Conservation (phyloP, 2,329 filamentous ascomycete genomes). For the Fusarium temperatum region DNA sequence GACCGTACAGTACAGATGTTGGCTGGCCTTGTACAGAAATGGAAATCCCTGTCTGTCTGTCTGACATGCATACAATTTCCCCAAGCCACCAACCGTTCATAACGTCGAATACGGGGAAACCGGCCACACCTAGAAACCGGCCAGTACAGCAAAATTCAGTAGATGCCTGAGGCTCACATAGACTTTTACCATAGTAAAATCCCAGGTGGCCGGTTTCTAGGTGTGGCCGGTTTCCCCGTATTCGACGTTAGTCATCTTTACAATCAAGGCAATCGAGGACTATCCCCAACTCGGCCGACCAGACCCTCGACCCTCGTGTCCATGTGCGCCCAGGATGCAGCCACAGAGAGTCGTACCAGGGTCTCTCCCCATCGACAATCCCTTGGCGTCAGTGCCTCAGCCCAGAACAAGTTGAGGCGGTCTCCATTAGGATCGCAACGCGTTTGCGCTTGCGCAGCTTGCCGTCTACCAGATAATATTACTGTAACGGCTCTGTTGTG, state of each 20-base stretch:
- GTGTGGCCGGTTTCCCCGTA: too few species aligned
- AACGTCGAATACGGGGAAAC: too few species aligned
- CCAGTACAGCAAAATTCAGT: too few species aligned
- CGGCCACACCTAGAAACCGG: too few species aligned
- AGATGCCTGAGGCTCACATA: too few species aligned
- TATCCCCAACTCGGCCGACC: slow-evolving; percentile 35
- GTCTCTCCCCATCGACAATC: slow-evolving; percentile 11
- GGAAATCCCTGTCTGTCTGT: slow-evolving; percentile 29
- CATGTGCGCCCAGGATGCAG: slow-evolving; percentile 35
- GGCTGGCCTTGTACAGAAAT: neutral
- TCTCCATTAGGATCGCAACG: slow-evolving; percentile 27
- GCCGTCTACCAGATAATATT: neutral
- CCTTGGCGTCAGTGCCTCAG: slow-evolving; percentile 27
- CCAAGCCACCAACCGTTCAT: slow-evolving; percentile 37
- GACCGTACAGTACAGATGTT: neutral
- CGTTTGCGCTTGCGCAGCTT: slow-evolving; percentile 38
- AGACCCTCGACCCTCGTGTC: slow-evolving; percentile 29
- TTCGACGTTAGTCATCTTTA: slow-evolving; percentile 27
- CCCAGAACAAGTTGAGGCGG: slow-evolving; percentile 14
- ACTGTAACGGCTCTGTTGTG: neutral
- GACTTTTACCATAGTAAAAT: too few species aligned
- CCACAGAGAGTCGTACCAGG: slow-evolving; percentile 26
- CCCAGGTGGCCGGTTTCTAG: too few species aligned
- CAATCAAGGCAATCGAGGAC: slow-evolving; percentile 39
- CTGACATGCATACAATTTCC: slow-evolving; percentile 15